Evolutionary conservation across 169 alveolate species (phyloP).

Genomic region (Amoebophrya sp.): DNA sequence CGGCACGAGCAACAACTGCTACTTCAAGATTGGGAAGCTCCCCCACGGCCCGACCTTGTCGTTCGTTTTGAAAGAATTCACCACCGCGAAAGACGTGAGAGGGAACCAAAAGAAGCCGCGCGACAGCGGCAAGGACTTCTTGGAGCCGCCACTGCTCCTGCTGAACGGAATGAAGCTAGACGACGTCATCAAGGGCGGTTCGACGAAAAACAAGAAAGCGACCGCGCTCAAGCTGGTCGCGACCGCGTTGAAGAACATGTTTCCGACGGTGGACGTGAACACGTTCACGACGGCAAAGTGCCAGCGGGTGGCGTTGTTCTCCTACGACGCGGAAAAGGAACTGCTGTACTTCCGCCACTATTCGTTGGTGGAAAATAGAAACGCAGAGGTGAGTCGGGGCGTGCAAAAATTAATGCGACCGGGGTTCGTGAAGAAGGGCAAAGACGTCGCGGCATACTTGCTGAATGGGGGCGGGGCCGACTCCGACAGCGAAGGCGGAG

Average conservation of each 20-base stretch:
- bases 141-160: not conserved
- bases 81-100: not conserved
- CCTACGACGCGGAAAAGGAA: not conserved
- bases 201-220: not conserved
- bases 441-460: not conserved
- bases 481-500: not conserved
- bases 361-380: not conserved
- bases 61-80: not conserved
- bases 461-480: not conserved
- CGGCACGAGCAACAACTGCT: too few relatives aligned
- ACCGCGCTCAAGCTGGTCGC: not conserved
- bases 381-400: not conserved
- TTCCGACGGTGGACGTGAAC: not conserved
- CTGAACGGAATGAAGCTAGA: not conserved
- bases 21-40: not conserved
- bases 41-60: not conserved
- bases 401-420: not conserved
- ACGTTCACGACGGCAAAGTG: not conserved
- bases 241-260: not conserved
- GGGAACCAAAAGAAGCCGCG: not conserved
- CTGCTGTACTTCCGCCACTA: slow-evolving; percentile 1
- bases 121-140: not conserved
- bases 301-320: not conserved
- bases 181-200: not conserved
- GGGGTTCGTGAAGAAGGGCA: not conserved